Evolutionary conservation across 1,139 yeast genomes (phyloP), one percentile per base, ranked within the genome.

Genomic region (Pneumocystis sp.): DNA sequence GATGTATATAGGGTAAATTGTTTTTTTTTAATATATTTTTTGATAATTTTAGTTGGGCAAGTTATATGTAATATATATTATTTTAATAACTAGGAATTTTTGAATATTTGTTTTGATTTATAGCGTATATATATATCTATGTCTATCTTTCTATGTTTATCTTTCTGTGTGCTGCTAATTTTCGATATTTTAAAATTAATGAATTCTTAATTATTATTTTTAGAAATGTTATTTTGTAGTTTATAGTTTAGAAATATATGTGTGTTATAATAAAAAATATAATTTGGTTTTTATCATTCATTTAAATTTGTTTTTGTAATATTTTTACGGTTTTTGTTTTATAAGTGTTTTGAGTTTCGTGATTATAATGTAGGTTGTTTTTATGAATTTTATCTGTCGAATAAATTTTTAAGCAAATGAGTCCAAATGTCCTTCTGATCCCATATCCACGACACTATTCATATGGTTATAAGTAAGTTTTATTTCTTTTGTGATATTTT

Each of bases 1-100:
- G 70, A 93, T 95, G 98, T 95, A 89, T 74, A 84, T 88, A 45
- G 99, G 99, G 61, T 59, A 59, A 1, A 93, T 98, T 98, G 82
- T 88, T 72, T 86, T 97, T 1, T 88, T 83, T 73, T 78, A 85
- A 78, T 84, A 73, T 70, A 21, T 29, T 45, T 25, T 63, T 45
- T 59, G 15, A 42, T 63, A 45, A 39, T 57, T 56, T 50, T 59
- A 34, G 63, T 63, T 37, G 63, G 40, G 42, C 44, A 34, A 63
- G 42, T 59, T 50, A 59, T 35, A 61, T 57, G 35, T 62, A 21
- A n/a, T 59, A 21, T 59, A 39, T 59, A 31, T 59, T 19, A 31
- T 5, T 37, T 59, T 59, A 59, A 25, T 59, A 59, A n/a, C 8
- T 12, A 59, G 3, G 44, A 15, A 15, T 25, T 4, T 39, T 12